phyloP scores from a whole-genome alignment of 371 early-diverging fungal species.

The Apophysomyces trapeziformis region DNA sequence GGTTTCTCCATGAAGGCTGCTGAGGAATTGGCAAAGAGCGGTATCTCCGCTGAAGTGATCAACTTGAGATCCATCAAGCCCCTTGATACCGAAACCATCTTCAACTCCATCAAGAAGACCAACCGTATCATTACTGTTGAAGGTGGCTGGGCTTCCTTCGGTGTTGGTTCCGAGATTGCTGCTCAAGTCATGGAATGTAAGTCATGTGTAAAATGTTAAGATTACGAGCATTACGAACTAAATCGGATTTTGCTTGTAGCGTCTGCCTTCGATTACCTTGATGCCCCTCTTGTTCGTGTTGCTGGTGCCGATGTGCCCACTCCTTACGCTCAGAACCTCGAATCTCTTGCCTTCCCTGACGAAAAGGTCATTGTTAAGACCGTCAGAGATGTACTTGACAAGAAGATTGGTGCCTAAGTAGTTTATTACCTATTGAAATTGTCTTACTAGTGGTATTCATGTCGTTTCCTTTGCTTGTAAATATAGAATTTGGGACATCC shows the following conservation, averaged over 20 bases:
- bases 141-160: slow-evolving; percentile 97
- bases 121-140: slow-evolving; percentile 98
- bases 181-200: slow-evolving; percentile 93
- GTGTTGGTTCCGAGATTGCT: slow-evolving; percentile 97
- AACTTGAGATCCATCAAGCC: slow-evolving; percentile 99
- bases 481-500: slow-evolving; percentile 6
- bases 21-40: slow-evolving; percentile 82
- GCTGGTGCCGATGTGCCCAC: slow-evolving; percentile 99
- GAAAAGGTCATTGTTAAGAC: slow-evolving; percentile 83
- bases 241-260: slow-evolving; percentile 29
- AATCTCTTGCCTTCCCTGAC: slow-evolving; percentile 90
- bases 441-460: slow-evolving; percentile 11
- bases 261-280: slow-evolving; percentile 95
- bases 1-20: slow-evolving; percentile 93
- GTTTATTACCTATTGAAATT: slow-evolving; percentile 10
- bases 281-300: slow-evolving; percentile 95
- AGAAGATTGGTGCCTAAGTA: slow-evolving; percentile 34
- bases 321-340: slow-evolving; percentile 98
- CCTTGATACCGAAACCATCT: slow-evolving; percentile 93
- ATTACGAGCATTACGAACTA: background rate
- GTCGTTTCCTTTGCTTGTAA: slow-evolving; percentile 8
- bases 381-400: slow-evolving; percentile 64
- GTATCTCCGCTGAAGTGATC: slow-evolving; percentile 92
- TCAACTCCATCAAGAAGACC: slow-evolving; percentile 96
- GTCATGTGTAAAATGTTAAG: slow-evolving; percentile 14